phyloP scores from a whole-genome alignment of 2,329 filamentous ascomycete species.

The Beauveria pseudobassiana region DNA sequence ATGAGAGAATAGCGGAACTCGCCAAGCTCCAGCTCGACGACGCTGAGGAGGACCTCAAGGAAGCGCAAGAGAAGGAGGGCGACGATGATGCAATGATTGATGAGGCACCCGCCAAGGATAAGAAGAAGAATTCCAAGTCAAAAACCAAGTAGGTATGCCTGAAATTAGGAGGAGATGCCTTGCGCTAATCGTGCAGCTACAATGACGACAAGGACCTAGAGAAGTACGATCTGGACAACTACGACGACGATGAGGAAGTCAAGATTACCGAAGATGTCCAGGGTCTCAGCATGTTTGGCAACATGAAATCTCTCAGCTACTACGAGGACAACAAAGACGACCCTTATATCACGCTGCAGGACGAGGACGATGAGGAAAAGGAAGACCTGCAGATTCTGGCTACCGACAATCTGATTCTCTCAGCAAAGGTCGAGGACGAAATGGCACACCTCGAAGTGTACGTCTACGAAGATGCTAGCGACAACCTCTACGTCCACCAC shows the following conservation, averaged over 20 bases:
- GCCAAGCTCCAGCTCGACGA: constrained; percentile 81
- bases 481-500: constrained; percentile 98
- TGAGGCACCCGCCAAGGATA: constrained; percentile 18
- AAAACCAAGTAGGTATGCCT: constrained; percentile 30
- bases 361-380: constrained; percentile 64
- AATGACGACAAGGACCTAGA: constrained; percentile 80
- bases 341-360: constrained; percentile 87
- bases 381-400: constrained; percentile 91
- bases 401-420: constrained; percentile 86
- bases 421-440: constrained; percentile 93
- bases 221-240: constrained; percentile 93
- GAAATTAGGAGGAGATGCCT: neutral
- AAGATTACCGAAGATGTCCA: constrained; percentile 45
- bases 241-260: constrained; percentile 65
- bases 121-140: constrained; percentile 23
- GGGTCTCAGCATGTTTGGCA: constrained; percentile 87
- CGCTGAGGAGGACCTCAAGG: constrained; percentile 76
- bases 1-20: constrained; percentile 65
- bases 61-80: constrained; percentile 48
- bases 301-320: constrained; percentile 87
- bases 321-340: constrained; percentile 92
- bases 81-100: constrained; percentile 29
- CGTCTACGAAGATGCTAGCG: constrained; percentile 89
- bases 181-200: constrained; percentile 25
- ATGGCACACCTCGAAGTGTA: constrained; percentile 95